phyloP scores from a whole-genome alignment of 306 rosid species.

The Carpinus viminea region DNA sequence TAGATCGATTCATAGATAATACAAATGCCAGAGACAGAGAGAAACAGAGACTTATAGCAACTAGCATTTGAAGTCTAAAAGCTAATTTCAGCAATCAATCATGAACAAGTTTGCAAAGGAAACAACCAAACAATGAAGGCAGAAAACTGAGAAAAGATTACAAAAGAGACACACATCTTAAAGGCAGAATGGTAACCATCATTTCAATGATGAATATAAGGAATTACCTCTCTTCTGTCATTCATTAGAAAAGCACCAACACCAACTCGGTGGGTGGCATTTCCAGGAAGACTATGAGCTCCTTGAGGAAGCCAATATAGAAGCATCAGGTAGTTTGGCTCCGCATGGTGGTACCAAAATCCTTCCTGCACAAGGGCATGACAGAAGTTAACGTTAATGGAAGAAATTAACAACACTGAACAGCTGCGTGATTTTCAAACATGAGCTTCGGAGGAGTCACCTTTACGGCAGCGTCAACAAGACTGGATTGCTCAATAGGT shows the following conservation, averaged over 20 bases:
- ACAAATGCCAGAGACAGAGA: not conserved
- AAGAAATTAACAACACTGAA: conserved; percentile 12
- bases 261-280: conserved; percentile 80
- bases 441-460: conserved; percentile 29
- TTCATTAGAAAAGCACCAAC: conserved; percentile 71
- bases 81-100: not conserved
- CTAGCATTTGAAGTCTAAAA: not conserved
- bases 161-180: not conserved
- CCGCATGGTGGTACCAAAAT: conserved; percentile 91
- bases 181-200: not conserved
- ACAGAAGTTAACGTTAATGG: not conserved
- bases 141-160: not conserved
- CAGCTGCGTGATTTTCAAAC: conserved; percentile 2
- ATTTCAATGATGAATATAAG: not conserved
- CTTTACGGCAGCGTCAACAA: conserved; percentile 63
- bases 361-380: conserved; percentile 58
- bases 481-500: conserved; percentile 61
- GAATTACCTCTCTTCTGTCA: conserved; percentile 65
- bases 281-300: conserved; percentile 64
- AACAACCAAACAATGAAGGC: not conserved
- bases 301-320: conserved; percentile 75
- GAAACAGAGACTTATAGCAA: not conserved
- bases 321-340: conserved; percentile 80
- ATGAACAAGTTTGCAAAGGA: not conserved
- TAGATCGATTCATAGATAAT: not conserved